phyloP scores from a whole-genome alignment of 768 basidiomycete species.

The Leccinum fibrillosum region DNA sequence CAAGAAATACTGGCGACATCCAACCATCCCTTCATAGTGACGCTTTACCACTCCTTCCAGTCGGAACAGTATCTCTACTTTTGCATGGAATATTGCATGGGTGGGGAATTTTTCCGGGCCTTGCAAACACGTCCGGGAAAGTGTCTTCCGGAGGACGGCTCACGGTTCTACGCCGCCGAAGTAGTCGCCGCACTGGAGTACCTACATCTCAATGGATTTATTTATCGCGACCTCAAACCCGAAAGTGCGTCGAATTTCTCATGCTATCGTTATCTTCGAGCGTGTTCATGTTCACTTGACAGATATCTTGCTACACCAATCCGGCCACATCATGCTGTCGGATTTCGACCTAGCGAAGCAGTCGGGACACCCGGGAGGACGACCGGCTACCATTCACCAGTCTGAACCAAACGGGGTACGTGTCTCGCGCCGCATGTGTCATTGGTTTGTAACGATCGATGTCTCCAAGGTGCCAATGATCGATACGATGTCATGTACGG shows the following conservation, averaged over 20 bases:
- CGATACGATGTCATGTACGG: slow-evolving; percentile 96
- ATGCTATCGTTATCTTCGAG: slow-evolving; percentile 5
- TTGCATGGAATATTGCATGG: slow-evolving; percentile 99
- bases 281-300: slow-evolving; percentile 6
- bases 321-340: slow-evolving; percentile 98
- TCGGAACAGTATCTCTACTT: slow-evolving; percentile 97
- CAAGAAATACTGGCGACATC: slow-evolving; percentile 98
- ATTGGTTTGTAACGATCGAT: slow-evolving; percentile 3
- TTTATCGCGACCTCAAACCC: slow-evolving; percentile 98
- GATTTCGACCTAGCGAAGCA: slow-evolving; percentile 99
- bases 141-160: slow-evolving; percentile 92
- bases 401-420: slow-evolving; percentile 87
- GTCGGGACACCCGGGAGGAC: slow-evolving; percentile 78
- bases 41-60: slow-evolving; percentile 98
- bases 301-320: slow-evolving; percentile 98
- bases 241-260: slow-evolving; percentile 71
- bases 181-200: slow-evolving; percentile 98
- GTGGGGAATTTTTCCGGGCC: slow-evolving; percentile 98
- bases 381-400: slow-evolving; percentile 83
- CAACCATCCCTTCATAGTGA: slow-evolving; percentile 99
- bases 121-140: slow-evolving; percentile 95
- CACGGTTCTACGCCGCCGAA: slow-evolving; percentile 98
- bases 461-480: slow-evolving; percentile 75
- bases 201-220: slow-evolving; percentile 98
- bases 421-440: slow-evolving; percentile 5